Evolutionary conservation across 306 rosid species (phyloP), one percentile per base, ranked within the genome.

Genomic region (Malus asiatica): DNA sequence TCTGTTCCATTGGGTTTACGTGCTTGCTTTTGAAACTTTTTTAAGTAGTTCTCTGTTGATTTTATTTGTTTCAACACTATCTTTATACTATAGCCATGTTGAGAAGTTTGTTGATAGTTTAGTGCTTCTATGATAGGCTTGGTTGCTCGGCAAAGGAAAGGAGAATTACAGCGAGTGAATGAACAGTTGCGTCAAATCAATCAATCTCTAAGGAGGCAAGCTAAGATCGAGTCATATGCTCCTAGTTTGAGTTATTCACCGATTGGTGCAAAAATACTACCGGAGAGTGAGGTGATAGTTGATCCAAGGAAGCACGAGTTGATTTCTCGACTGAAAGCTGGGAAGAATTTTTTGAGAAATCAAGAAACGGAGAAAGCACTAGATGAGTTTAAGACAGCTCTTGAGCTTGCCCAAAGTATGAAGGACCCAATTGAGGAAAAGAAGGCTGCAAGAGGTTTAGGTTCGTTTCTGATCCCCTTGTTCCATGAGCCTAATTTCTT

Each of bases 381-480:
- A 72, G 11, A 40, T 18, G 98, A 95, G 83, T 95, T 95, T 76
- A 88, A 86, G 83, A 71, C 71, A 18, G 97, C 97, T 19, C 89
- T 95, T 19, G 96, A 89, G 81, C 89, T 95, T 76, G 92, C 98
- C 13, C 92, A 84, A 80, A 81, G 38, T 78, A 66, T 92, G 60
- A 80, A 86, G 48, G 99, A 95, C 83, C 88, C 99, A 64, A 86
- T 75, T 23, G 93, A 90, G 84, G 99, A 92, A 87, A 95, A 95
- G 86, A 95, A 95, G 67, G 99, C 99, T 52, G 97, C 97, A 1
- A 88, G 99, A 81, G 99, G 99, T 70, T 76, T 95, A 89, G 99
- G 99, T 95, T 63, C 70, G 93, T 84, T 53, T 59, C 52, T 30
- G 12, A 81, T 40, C 62, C 74, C 15, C 78, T 40, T 30, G 61